Conservation (phyloP, 2,329 filamentous ascomycete genomes). For the Epichloe coenophiala region DNA sequence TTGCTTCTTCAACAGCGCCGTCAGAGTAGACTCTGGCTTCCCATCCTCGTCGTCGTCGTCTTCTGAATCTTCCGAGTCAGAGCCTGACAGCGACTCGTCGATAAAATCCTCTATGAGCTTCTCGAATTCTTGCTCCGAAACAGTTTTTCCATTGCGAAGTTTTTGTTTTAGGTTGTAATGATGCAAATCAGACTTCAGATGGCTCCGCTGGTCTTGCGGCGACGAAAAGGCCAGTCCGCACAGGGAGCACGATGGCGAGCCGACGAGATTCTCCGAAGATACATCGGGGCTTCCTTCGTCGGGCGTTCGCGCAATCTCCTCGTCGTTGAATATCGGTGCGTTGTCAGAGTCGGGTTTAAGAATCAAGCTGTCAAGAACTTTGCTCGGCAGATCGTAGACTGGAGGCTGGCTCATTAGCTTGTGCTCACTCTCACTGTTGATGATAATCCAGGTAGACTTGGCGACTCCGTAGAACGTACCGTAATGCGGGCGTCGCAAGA, state of each 20-base stretch:
- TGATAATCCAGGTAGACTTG: not conserved
- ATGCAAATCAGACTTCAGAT: constrained; percentile 83
- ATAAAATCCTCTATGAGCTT: constrained; percentile 68
- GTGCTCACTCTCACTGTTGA: not conserved
- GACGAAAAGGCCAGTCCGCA: constrained; percentile 60
- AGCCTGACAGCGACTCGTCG: constrained; percentile 86
- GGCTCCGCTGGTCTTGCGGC: constrained; percentile 69
- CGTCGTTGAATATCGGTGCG: constrained; percentile 8
- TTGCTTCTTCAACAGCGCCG: constrained; percentile 68
- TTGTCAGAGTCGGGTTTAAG: constrained; percentile 24
- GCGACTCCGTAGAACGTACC: constrained; percentile 17
- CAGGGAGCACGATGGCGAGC: constrained; percentile 66
- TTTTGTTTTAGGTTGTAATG: constrained; percentile 92
- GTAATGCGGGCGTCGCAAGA: constrained; percentile 39
- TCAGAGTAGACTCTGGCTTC: constrained; percentile 55
- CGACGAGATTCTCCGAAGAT: constrained; percentile 28
- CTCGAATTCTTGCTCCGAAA: constrained; percentile 75
- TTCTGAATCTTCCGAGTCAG: constrained; percentile 55
- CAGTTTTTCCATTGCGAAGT: constrained; percentile 55
- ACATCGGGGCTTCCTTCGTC: constrained; percentile 12
- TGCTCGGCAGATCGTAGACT: constrained; percentile 73
- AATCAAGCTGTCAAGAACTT: constrained; percentile 56
- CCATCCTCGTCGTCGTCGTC: constrained; percentile 40
- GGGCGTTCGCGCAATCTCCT: constrained; percentile 12
- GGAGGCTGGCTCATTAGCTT: constrained; percentile 6